These are phyloP conservation scores for Inonotus hispidus DNA, from an alignment of 1,284 basidiomycete species.

Conservation along the genomic window DNA sequence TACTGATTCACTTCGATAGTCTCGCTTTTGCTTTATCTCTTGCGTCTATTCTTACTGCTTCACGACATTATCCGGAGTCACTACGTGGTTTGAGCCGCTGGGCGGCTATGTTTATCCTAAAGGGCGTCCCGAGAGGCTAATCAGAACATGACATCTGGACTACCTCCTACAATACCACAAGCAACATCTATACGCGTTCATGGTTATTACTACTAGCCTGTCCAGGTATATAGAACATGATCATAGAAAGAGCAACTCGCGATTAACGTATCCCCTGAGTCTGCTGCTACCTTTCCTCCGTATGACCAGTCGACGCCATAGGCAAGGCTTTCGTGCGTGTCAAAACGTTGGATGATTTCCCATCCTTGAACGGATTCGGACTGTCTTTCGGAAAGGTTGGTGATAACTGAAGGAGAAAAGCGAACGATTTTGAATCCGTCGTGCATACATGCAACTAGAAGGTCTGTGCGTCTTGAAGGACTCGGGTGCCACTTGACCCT, in stretches of 20 bases:
- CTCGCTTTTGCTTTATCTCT: slow-evolving; percentile 56
- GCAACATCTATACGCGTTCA: not conserved
- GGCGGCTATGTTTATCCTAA: slow-evolving; percentile 59
- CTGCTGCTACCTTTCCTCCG: slow-evolving; percentile 27
- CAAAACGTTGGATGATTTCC: slow-evolving; percentile 57
- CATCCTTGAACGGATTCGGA: slow-evolving; percentile 23
- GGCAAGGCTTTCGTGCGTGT: slow-evolving; percentile 79
- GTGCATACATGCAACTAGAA: slow-evolving; percentile 95
- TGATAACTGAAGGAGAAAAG: slow-evolving; percentile 30
- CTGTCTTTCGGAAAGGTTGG: slow-evolving; percentile 11
- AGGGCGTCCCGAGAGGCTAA: slow-evolving; percentile 37
- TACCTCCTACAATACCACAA: too few species aligned
- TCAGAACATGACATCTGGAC: not conserved
- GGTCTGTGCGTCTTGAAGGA: slow-evolving; percentile 49
- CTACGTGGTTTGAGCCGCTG: slow-evolving; percentile 68
- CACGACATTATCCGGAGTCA: slow-evolving; percentile 52
- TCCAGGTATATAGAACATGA: slow-evolving; percentile 81
- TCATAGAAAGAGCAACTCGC: slow-evolving; percentile 98
- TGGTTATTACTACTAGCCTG: slow-evolving; percentile 34
- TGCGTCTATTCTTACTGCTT: slow-evolving; percentile 57
- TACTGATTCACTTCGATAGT: slow-evolving; percentile 21
- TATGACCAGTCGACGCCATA: slow-evolving; percentile 97
- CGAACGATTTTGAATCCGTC: slow-evolving; percentile 87
- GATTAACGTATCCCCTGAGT: slow-evolving; percentile 54
- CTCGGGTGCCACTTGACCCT: slow-evolving; percentile 93